Base-by-base conservation (phyloP, 208 protist genomes). In the Acanthamoeba culbertsoni region DNA sequence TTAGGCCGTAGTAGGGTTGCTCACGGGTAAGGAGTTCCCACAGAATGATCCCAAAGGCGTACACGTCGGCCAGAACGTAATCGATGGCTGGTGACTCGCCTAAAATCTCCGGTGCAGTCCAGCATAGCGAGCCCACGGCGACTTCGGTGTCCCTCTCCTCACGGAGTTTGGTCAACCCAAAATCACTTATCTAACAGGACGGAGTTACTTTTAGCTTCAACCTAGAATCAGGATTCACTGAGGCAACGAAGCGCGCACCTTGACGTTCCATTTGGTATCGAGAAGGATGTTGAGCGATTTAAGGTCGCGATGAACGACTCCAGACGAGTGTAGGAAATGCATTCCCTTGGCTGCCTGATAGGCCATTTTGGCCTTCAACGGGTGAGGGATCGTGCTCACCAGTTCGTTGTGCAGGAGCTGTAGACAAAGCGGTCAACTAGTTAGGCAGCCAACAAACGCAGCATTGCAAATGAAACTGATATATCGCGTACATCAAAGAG, bases 391-490 rank as follows among this genome's bases (percentile, higher is more conserved):
- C 20, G 31, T n/a, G n/a, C 59, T 68, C 20, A 68, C 31, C 20
- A 68, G 59, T n/a, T 68, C 59, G 59, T 68, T 68, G 59, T 68
- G 59, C 8, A 68, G 59, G 28, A 68, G 59, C 86, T 89, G n/a
- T n/a, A n/a, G n/a, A n/a, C n/a, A n/a, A n/a, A n/a, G n/a, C n/a
- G n/a, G n/a, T n/a, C n/a, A 59, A 20, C 3, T 53, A 1, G 48
- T 55, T 8, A 55, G 42, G 51, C 48, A 48, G 12, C 20, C 14
- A 53, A 55, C 35, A 48, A 1, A 31, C 51, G 5, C 20, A 33
- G 33, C 0, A 23, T 18, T 16, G 37, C 46, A 57, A 42, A 14
- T 37, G 14, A 6, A 37, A 63, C 1, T 12, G 77, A 33, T 18
- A 26, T 31, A 3, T 35, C 16, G 28, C 48, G 46, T 89, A 92